A percentile compares a stretch with the other conserved stretches of the same genome.
phyloP scores from a whole-genome alignment of 768 basidiomycete species.

The Lentinula sp. region DNA sequence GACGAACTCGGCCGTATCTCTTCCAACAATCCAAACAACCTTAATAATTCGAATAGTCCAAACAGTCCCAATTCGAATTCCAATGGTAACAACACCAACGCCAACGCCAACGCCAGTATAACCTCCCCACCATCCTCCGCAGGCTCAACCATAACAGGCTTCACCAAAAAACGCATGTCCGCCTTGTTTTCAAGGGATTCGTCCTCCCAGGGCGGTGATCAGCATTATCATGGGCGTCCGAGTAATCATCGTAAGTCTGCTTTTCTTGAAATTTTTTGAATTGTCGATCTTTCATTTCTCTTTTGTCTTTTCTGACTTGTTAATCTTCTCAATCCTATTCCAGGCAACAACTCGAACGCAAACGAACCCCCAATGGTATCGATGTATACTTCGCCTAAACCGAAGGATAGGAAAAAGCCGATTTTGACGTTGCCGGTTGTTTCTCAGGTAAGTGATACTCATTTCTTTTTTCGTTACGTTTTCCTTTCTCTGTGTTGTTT shows the following conservation, averaged over 20 bases:
- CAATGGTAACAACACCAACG: no score
- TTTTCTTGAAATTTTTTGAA: no score
- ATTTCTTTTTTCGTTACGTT: neutral
- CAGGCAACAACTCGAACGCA: slow-evolving; percentile 14
- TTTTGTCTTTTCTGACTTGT: no score
- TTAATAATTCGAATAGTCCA: slow-evolving; percentile 3
- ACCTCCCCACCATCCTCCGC: slow-evolving; percentile 11
- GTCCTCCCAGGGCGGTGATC: slow-evolving; percentile 19
- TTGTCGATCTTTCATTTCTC: no score
- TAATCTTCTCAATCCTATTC: no score
- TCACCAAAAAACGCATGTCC: slow-evolving; percentile 52
- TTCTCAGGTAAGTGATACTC: slow-evolving; percentile 20
- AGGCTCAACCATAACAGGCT: slow-evolving; percentile 8
- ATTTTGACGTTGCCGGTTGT: slow-evolving; percentile 64
- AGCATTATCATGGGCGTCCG: slow-evolving; percentile 3
- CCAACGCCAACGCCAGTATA: neutral
- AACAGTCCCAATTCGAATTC: no score
- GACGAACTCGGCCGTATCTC: slow-evolving; percentile 17
- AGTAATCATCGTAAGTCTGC: no score
- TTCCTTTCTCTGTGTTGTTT: neutral
- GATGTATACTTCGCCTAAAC: slow-evolving; percentile 59
- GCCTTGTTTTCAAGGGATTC: slow-evolving; percentile 54
- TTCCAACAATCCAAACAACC: slow-evolving; percentile 14
- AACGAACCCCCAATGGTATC: slow-evolving; percentile 36
- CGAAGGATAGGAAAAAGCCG: slow-evolving; percentile 69